Percentiles rank a stretch among this genome's conserved stretches.
phyloP scores from a whole-genome alignment of 257 asterid species.

The Fraxinus americana region DNA sequence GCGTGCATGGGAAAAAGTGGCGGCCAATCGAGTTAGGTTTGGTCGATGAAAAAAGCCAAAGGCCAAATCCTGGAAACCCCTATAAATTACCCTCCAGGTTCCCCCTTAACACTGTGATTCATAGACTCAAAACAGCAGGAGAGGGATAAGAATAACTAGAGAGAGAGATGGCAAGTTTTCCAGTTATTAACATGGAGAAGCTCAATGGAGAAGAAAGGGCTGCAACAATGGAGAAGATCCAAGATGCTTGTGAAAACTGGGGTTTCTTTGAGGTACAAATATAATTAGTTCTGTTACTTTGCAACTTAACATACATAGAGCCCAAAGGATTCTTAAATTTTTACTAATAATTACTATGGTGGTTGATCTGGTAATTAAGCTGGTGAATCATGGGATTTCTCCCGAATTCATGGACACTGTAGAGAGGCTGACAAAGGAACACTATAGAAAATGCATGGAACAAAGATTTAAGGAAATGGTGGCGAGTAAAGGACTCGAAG shows the following conservation, averaged over 20 bases:
- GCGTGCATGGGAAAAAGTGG: background rate
- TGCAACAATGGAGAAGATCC: constrained; percentile 54
- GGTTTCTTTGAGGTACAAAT: constrained; percentile 72
- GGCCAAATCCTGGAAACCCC: constrained; percentile 14
- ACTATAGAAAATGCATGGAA: constrained; percentile 63
- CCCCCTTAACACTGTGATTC: constrained; percentile 9
- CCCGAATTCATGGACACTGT: constrained; percentile 60
- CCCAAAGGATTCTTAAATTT: background rate
- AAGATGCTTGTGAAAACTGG: constrained; percentile 74
- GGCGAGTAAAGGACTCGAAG: constrained; percentile 55
- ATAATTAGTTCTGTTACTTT: background rate
- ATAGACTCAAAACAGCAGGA: background rate
- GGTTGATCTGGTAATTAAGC: constrained; percentile 23
- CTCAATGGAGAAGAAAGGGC: constrained; percentile 62
- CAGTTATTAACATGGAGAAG: constrained; percentile 57
- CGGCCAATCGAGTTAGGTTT: background rate
- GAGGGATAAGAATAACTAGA: background rate
- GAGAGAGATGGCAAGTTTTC: constrained; percentile 51
- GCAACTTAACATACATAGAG: background rate
- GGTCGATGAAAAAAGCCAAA: background rate
- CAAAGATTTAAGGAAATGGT: constrained; percentile 70
- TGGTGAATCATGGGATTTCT: constrained; percentile 62
- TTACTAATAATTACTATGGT: background rate
- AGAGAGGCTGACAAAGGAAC: constrained; percentile 63
- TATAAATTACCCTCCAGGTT: constrained; percentile 47